Evolutionary conservation across 257 asterid genomes (phyloP).

Genomic region (Nicotiana attenuata): DNA sequence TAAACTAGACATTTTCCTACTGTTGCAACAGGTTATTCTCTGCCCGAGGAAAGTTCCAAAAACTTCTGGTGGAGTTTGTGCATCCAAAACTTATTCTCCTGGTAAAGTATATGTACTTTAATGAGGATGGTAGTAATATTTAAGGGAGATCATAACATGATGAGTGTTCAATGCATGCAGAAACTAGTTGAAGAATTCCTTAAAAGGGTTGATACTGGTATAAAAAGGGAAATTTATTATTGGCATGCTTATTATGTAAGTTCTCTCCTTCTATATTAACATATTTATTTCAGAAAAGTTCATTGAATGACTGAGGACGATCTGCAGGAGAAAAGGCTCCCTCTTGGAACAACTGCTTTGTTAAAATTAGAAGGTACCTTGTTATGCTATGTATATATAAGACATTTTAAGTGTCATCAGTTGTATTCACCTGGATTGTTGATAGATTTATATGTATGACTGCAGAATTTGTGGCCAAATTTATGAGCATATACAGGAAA

Average conservation of each 20-base stretch:
- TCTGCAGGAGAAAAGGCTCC: constrained; percentile 82
- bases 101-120: constrained; percentile 36
- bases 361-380: constrained; percentile 57
- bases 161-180: constrained; percentile 26
- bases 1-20: too few species aligned
- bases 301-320: constrained; percentile 3
- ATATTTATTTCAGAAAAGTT: background rate
- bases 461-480: constrained; percentile 81
- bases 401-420: background rate
- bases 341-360: constrained; percentile 60
- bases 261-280: constrained; percentile 1
- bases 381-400: background rate
- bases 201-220: constrained; percentile 37
- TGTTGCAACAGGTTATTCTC: constrained; percentile 26
- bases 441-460: background rate
- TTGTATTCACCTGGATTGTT: background rate
- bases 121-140: background rate
- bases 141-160: background rate
- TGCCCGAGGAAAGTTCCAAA: constrained; percentile 64
- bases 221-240: constrained; percentile 63
- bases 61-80: constrained; percentile 55
- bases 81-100: constrained; percentile 74
- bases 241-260: constrained; percentile 92
- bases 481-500: constrained; percentile 72
- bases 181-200: constrained; percentile 68